phyloP scores from a whole-genome alignment of 345 rosid genomes.

The Noccaea bulbosa region DNA sequence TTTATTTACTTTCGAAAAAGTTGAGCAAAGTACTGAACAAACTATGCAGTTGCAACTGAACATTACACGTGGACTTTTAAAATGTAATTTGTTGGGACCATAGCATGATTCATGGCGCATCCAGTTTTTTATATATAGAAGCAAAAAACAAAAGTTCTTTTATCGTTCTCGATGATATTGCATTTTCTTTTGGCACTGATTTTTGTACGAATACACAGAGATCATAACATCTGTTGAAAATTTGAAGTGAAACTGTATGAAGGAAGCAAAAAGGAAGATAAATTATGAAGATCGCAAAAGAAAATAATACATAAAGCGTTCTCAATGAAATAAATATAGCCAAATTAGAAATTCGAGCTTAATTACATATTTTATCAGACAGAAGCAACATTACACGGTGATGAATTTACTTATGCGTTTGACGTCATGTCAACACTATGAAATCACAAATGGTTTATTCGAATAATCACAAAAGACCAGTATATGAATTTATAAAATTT shows the following conservation, averaged over 20 bases:
- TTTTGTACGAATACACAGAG: slow-evolving; percentile 3
- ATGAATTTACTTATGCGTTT: not conserved
- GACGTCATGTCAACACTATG: slow-evolving; percentile 38
- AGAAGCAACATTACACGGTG: not conserved
- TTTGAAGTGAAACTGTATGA: not conserved
- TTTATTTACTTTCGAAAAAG: slow-evolving; percentile 8
- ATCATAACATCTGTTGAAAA: not conserved
- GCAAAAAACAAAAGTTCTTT: not conserved
- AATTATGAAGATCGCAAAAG: not conserved
- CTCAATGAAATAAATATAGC: slow-evolving; percentile 18
- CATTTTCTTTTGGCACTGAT: not conserved
- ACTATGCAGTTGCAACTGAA: slow-evolving; percentile 46
- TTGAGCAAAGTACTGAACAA: slow-evolving; percentile 39
- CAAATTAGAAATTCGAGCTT: slow-evolving; percentile 26
- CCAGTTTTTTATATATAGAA: not conserved
- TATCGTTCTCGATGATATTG: not conserved
- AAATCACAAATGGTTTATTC: slow-evolving; percentile 24
- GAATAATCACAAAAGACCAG: slow-evolving; percentile 12
- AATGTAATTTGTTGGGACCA: slow-evolving; percentile 37
- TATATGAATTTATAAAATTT: not conserved
- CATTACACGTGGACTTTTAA: slow-evolving; percentile 16
- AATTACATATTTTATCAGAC: not conserved
- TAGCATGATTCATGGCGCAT: slow-evolving; percentile 30
- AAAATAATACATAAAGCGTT: slow-evolving; percentile 6
- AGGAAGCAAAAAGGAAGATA: not conserved